These are phyloP conservation scores for Fagus sylvatica DNA, from an alignment of 306 rosid species.

Conservation along the genomic window DNA sequence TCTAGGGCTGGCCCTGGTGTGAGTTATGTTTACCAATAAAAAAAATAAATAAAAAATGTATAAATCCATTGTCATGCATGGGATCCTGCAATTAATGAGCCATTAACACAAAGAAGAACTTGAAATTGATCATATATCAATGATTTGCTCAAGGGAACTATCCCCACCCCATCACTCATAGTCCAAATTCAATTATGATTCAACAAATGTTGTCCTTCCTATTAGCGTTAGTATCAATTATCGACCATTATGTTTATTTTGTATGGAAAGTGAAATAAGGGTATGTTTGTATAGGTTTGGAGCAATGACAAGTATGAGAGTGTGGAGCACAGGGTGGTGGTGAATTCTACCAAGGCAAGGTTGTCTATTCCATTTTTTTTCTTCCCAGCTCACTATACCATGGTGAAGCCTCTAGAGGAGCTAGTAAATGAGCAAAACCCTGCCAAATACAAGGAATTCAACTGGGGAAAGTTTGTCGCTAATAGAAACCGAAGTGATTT, in stretches of 20 bases:
- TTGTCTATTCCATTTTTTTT: conserved; percentile 76
- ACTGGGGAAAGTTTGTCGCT: conserved; percentile 57
- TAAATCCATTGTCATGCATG: too few relatives aligned
- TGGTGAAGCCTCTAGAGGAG: conserved; percentile 68
- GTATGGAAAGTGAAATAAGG: not conserved
- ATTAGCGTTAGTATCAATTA: not conserved
- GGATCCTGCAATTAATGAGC: too few relatives aligned
- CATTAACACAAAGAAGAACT: too few relatives aligned
- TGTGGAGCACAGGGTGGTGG: conserved; percentile 78
- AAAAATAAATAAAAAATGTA: too few relatives aligned
- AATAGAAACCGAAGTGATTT: conserved; percentile 66
- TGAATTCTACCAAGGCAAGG: conserved; percentile 65
- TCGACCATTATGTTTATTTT: too few relatives aligned
- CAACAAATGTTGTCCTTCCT: too few relatives aligned
- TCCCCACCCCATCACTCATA: not conserved
- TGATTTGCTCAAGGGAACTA: too few relatives aligned
- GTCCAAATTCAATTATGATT: not conserved
- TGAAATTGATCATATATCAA: too few relatives aligned
- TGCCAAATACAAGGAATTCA: conserved; percentile 62
- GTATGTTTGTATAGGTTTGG: conserved; percentile 60
- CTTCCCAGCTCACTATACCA: conserved; percentile 51
- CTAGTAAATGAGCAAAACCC: conserved; percentile 45
- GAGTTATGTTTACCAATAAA: too few relatives aligned
- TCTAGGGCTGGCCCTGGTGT: too few relatives aligned
- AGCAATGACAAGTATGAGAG: conserved; percentile 73